Conservation (phyloP, 495 filamentous ascomycete species). For the Parmelia sp. region DNA sequence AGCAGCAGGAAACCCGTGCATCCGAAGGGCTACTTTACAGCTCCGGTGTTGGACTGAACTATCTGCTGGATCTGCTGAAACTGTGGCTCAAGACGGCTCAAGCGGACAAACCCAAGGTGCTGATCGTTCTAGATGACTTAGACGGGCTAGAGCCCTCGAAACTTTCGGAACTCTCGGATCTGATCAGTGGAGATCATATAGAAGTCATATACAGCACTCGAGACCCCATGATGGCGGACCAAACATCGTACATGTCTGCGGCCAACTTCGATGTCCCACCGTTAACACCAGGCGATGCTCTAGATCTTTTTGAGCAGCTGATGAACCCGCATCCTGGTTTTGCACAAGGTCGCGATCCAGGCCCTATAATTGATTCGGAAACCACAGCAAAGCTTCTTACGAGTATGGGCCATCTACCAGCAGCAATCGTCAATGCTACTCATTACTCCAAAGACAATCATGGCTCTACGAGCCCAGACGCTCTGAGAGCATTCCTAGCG, state of each 20-base stretch:
- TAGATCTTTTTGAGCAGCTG: background rate
- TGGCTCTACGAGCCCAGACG: background rate
- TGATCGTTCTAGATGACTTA: conserved; percentile 4
- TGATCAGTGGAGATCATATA: conserved; percentile 1
- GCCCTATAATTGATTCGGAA: background rate
- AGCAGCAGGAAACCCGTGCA: background rate
- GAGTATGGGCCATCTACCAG: conserved; percentile 1
- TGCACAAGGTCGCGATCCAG: background rate
- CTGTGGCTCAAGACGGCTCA: background rate
- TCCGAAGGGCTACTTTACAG: background rate
- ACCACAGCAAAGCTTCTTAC: background rate
- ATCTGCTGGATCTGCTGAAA: background rate
- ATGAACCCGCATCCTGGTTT: background rate
- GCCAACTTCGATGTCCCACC: conserved; percentile 1
- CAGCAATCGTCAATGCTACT: background rate
- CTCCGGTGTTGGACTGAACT: background rate
- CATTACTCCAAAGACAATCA: background rate
- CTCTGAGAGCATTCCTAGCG: background rate
- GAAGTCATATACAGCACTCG: conserved; percentile 10
- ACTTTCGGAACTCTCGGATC: background rate
- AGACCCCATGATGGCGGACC: conserved; percentile 3
- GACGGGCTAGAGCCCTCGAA: background rate
- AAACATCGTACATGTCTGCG: background rate
- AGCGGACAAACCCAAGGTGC: background rate
- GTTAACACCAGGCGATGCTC: background rate